Conservation (phyloP, 1,139 yeast species). For the Blastobotrys ciferrii region DNA sequence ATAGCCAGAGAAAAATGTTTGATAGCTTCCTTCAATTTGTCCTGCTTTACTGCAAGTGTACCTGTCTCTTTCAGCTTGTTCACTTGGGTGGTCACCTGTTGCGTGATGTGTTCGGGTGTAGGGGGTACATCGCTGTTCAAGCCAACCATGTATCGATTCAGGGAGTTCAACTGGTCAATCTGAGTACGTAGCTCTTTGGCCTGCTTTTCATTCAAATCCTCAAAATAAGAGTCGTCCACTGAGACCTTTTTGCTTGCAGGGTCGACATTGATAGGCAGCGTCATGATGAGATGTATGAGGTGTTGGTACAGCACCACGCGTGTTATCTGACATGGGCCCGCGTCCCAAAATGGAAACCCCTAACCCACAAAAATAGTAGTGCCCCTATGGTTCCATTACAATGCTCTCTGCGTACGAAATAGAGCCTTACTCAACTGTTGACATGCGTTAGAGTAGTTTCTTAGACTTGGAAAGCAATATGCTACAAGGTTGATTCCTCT, state of each 20-base stretch:
- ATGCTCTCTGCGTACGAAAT: no score
- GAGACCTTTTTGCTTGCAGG: constrained; percentile 35
- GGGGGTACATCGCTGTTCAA: constrained; percentile 62
- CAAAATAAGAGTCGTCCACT: constrained; percentile 30
- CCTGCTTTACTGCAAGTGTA: constrained; percentile 57
- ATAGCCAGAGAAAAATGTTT: constrained; percentile 74
- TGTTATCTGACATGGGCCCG: no score
- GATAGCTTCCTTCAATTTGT: constrained; percentile 67
- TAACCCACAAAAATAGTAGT: no score
- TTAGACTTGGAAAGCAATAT: no score
- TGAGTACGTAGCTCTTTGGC: constrained; percentile 46
- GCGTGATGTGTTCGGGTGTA: constrained; percentile 56
- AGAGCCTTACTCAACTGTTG: no score
- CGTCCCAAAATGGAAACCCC: background rate
- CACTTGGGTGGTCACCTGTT: constrained; percentile 53
- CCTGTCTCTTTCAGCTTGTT: constrained; percentile 76
- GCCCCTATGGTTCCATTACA: no score
- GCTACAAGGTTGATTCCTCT: no score
- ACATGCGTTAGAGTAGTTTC: no score
- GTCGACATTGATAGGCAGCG: constrained; percentile 31
- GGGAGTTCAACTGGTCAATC: constrained; percentile 59
- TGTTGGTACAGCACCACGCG: constrained; percentile 1
- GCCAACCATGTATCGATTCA: constrained; percentile 58
- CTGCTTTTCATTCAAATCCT: constrained; percentile 18
- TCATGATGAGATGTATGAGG: constrained; percentile 35